Evolutionary conservation across 2,329 filamentous ascomycete species (phyloP).

Genomic region (Cadophora malorum): DNA sequence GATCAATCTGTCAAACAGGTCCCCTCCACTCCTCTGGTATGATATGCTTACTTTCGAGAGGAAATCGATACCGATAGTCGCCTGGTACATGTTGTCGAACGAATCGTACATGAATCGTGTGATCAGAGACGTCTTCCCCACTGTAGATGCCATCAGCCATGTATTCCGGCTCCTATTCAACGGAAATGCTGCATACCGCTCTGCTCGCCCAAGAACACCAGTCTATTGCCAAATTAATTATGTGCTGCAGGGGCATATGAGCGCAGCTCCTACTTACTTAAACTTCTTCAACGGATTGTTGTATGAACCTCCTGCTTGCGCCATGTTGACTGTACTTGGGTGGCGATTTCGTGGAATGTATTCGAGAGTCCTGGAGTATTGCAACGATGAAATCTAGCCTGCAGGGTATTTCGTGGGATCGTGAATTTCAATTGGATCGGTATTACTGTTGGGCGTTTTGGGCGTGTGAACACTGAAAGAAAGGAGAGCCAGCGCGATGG

Average conservation of each 20-base stretch:
- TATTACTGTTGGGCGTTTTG: constrained; percentile 8
- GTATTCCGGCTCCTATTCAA: constrained; percentile 15
- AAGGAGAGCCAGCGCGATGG: constrained; percentile 21
- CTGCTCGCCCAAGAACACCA: constrained; percentile 98
- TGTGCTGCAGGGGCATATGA: background rate
- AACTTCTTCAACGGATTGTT: constrained; percentile 99
- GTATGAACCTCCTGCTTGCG: constrained; percentile 85
- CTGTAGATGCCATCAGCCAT: constrained; percentile 55
- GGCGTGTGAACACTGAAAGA: constrained; percentile 22
- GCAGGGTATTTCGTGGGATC: constrained; percentile 17
- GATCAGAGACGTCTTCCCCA: constrained; percentile 98
- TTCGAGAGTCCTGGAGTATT: constrained; percentile 2
- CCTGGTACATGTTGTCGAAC: constrained; percentile 99
- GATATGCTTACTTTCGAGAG: constrained; percentile 81
- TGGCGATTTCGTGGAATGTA: constrained; percentile 12
- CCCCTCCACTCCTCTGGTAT: constrained; percentile 14
- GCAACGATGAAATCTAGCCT: constrained; percentile 19
- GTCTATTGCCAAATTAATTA: constrained; percentile 56
- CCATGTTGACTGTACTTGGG: constrained; percentile 65
- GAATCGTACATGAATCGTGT: constrained; percentile 99
- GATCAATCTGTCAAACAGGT: constrained; percentile 33
- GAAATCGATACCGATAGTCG: constrained; percentile 99
- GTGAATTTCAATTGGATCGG: constrained; percentile 6
- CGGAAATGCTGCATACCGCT: constrained; percentile 73
- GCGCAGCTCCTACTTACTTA: constrained; percentile 68